A percentile compares a stretch with the other conserved stretches of the same genome.
phyloP scores from a whole-genome alignment of 2,329 filamentous ascomycete genomes.

The Neocatenulostroma microsporum region DNA sequence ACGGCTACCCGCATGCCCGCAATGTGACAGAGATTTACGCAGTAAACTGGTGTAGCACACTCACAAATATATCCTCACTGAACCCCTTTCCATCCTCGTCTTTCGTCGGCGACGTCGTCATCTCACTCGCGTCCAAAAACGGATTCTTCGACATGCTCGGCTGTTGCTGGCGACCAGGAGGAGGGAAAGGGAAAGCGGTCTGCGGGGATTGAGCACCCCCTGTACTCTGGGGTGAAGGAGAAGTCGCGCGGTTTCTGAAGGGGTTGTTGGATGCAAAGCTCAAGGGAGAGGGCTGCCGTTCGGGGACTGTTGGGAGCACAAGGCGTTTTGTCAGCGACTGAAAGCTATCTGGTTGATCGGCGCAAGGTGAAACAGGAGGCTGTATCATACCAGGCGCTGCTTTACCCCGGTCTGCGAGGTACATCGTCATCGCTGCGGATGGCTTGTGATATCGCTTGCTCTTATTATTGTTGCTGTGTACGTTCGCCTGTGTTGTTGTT shows the following conservation, averaged over 20 bases:
- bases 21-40: constrained; percentile 14
- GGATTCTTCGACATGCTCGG: constrained; percentile 59
- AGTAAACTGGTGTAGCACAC: constrained; percentile 38
- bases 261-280: constrained; percentile 67
- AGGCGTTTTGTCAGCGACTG: constrained; percentile 2
- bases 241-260: constrained; percentile 65
- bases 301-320: constrained; percentile 22
- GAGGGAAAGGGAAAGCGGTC: constrained; percentile 10
- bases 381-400: too few relatives aligned
- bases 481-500: neutral
- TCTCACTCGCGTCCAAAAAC: constrained; percentile 50
- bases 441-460: neutral
- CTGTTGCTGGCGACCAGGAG: constrained; percentile 23
- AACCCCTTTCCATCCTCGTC: constrained; percentile 42
- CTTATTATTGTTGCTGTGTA: neutral
- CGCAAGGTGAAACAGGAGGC: constrained; percentile 2
- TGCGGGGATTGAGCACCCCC: too few relatives aligned
- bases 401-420: too few relatives aligned
- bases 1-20: constrained; percentile 3
- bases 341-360: constrained; percentile 1
- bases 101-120: constrained; percentile 8
- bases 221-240: constrained; percentile 25
- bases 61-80: constrained; percentile 69
- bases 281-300: constrained; percentile 41
- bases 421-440: too few relatives aligned